A percentile compares a stretch with the other conserved stretches of the same genome.
These are phyloP conservation scores for Trametes cingulata DNA, from an alignment of 768 basidiomycete species.

Conservation along the genomic window DNA sequence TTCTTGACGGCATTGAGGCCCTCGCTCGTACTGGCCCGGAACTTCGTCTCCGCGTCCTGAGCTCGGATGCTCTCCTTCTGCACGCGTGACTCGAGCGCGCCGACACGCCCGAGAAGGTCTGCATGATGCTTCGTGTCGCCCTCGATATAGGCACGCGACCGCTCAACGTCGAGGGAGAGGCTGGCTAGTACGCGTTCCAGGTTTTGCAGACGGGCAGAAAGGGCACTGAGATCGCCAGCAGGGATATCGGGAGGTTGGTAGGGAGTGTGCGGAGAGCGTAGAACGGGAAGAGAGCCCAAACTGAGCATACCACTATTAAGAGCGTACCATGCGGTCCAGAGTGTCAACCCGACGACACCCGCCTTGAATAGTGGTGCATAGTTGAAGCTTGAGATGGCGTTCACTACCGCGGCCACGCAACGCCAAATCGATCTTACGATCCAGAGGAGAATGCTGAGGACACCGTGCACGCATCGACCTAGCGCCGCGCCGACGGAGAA, in stretches of 20 bases:
- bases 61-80: conserved; percentile 46
- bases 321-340: conserved; percentile 49
- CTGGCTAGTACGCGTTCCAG: conserved; percentile 66
- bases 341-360: conserved; percentile 40
- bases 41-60: conserved; percentile 54
- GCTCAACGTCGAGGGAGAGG: conserved; percentile 57
- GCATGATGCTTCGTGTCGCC: conserved; percentile 50
- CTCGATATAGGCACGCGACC: conserved; percentile 51
- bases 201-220: conserved; percentile 58
- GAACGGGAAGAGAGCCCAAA: conserved; percentile 26
- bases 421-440: background rate
- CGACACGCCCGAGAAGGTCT: conserved; percentile 56
- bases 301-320: conserved; percentile 31
- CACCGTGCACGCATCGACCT: conserved; percentile 44
- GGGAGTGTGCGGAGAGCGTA: conserved; percentile 31
- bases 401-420: conserved; percentile 14
- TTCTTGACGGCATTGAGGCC: conserved; percentile 51
- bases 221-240: conserved; percentile 64
- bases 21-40: conserved; percentile 41
- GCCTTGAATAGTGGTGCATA: conserved; percentile 43
- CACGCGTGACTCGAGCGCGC: conserved; percentile 56
- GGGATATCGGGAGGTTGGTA: conserved; percentile 61
- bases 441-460: conserved; percentile 25
- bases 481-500: conserved; percentile 51
- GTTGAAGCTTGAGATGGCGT: conserved; percentile 38